A percentile compares a stretch with the other conserved stretches of the same genome.
phyloP scores from a whole-genome alignment of 177 flowering plant species.

The Vitis hybrid region DNA sequence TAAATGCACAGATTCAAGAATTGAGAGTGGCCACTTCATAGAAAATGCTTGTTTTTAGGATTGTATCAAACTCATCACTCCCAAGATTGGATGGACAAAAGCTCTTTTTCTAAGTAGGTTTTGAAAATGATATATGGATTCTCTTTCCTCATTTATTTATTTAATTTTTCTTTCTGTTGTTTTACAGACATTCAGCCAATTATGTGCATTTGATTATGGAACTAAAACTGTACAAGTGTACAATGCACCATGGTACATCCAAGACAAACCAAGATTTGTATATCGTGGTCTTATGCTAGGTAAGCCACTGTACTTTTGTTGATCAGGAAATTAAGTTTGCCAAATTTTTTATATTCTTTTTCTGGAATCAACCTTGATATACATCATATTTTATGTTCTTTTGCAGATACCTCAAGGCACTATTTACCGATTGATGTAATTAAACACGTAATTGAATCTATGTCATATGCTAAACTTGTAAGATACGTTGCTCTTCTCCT shows the following conservation, averaged over 20 bases:
- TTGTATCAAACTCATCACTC: no score
- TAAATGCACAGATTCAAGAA: no score
- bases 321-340: neutral
- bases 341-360: neutral
- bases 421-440: conserved; percentile 75
- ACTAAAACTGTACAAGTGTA: conserved; percentile 67
- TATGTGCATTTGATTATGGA: conserved; percentile 78
- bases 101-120: neutral
- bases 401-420: conserved; percentile 94
- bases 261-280: conserved; percentile 82
- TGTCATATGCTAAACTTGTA: conserved; percentile 99
- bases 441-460: conserved; percentile 87
- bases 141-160: neutral
- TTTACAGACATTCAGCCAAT: conserved; percentile 90
- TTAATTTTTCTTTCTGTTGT: neutral
- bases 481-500: conserved; percentile 26
- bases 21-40: no score
- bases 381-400: conserved; percentile 17
- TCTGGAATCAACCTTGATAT: neutral
- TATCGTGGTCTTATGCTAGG: conserved; percentile 94
- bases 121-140: neutral
- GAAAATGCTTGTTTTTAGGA: no score
- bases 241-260: conserved; percentile 87
- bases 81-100: no score
- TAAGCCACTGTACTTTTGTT: conserved; percentile 24